These are phyloP conservation scores for Tylopilus rubrobrunneus DNA, from an alignment of 768 basidiomycete genomes.

Conservation along the genomic window DNA sequence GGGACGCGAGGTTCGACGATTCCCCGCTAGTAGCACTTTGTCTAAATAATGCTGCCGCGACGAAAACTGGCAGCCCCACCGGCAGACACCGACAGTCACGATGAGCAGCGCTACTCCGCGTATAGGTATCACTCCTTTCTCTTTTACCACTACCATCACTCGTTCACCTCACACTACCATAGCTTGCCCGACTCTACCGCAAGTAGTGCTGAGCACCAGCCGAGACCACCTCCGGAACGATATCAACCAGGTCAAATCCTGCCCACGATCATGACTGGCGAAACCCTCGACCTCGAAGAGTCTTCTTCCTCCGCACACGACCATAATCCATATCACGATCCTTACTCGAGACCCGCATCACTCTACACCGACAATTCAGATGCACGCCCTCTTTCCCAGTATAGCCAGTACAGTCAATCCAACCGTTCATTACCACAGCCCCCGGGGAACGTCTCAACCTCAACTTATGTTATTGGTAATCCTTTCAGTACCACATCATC, in stretches of 20 bases:
- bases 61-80: slow-evolving; percentile 24
- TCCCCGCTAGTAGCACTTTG: too few species aligned
- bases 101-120: not conserved
- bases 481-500: slow-evolving; percentile 22
- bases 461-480: slow-evolving; percentile 17
- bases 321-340: slow-evolving; percentile 28
- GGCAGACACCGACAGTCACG: not conserved
- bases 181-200: slow-evolving; percentile 7
- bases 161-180: not conserved
- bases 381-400: slow-evolving; percentile 30
- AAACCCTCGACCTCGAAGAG: slow-evolving; percentile 53
- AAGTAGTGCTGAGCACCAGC: not conserved
- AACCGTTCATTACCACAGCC: slow-evolving; percentile 26
- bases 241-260: slow-evolving; percentile 63
- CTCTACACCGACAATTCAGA: slow-evolving; percentile 26
- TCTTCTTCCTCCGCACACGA: slow-evolving; percentile 27
- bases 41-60: slow-evolving; percentile 9
- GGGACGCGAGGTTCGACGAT: not conserved
- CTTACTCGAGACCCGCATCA: slow-evolving; percentile 27
- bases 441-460: slow-evolving; percentile 8
- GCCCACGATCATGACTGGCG: slow-evolving; percentile 60
- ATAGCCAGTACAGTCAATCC: slow-evolving; percentile 38
- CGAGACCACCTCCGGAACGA: slow-evolving; percentile 27
- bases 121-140: not conserved
- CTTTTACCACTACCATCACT: not conserved